Base-by-base conservation (phyloP, 1,284 basidiomycete species). In the Malassezia furfur region DNA sequence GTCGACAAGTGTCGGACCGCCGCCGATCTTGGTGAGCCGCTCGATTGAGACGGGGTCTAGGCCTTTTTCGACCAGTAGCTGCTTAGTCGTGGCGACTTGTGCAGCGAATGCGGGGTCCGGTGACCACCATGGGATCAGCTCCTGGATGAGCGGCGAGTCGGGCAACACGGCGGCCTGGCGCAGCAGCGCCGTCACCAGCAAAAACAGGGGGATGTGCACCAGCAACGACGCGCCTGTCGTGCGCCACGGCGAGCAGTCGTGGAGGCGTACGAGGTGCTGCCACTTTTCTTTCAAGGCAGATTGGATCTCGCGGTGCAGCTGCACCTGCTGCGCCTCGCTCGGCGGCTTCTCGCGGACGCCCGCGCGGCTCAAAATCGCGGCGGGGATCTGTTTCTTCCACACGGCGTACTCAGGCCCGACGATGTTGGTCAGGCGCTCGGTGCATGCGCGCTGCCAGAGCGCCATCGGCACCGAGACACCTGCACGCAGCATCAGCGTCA, bases 401-500 rank as follows among this genome's bases (percentile, higher is more conserved):
- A 77, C 76, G 61, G 81, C 78, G 41, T 88, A 77, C 55, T 81
- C 78, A 10, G 88, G 88, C 25, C 85, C 64, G 31, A 86, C 86
- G 11, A 81, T 67, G 60, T 86, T 81, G 63, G 85, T 82, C 19
- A 83, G 79, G 59, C 81, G 79, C 75, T 81, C 80, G 62, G 83
- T 80, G 52, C 85, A 80, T 63, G 77, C 78, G 65, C 82, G 63
- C 63, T 89, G 87, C 88, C 88, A 91, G 74, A 88, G 70, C 58
- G 85, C 83, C 58, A 87, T 79, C 17, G 88, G 89, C 5, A 89
- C 78, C 1, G 87, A 83, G 46, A 83, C 71, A 0, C 78, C 76
- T 8, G 84, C 76, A 62, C 89, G 83, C 32, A 84, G 79, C 12
- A 81, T 66, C 43, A 88, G 74, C 1, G 88, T 87, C 54, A 84